phyloP scores from a whole-genome alignment of 2,329 filamentous ascomycete genomes.

The Fusarium tanahbumbuense region DNA sequence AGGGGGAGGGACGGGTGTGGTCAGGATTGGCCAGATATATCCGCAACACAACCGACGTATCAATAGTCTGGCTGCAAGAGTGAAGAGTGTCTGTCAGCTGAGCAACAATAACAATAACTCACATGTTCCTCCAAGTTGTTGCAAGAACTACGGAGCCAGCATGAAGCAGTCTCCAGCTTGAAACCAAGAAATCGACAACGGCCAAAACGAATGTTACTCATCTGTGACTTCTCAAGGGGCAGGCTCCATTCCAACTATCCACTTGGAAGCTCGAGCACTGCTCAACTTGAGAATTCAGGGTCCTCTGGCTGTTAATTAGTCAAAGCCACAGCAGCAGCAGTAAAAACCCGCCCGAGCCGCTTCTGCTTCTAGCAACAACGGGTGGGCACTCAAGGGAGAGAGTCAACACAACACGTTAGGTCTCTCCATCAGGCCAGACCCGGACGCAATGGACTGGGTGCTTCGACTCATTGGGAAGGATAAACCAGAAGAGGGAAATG shows the following conservation, averaged over 20 bases:
- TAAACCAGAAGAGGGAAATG: not conserved
- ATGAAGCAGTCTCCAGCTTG: not conserved
- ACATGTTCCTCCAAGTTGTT: not conserved
- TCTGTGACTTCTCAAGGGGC: constrained; percentile 9
- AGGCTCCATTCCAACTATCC: constrained; percentile 6
- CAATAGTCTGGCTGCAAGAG: constrained; percentile 18
- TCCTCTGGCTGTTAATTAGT: not conserved
- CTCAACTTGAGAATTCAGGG: constrained; percentile 17
- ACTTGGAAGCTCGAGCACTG: constrained; percentile 1
- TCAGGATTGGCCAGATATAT: constrained; percentile 34
- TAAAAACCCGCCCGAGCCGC: constrained; percentile 32
- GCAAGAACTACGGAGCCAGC: not conserved
- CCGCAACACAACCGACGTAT: constrained; percentile 16
- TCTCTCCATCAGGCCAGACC: not conserved
- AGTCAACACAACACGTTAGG: not conserved
- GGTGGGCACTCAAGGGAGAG: constrained; percentile 11
- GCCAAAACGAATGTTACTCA: constrained; percentile 8
- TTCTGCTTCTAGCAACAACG: constrained; percentile 16
- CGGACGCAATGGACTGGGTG: constrained; percentile 2
- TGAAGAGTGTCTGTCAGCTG: constrained; percentile 11
- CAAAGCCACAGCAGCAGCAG: not conserved
- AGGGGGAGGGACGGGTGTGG: constrained; percentile 34
- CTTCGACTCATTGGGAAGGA: not conserved
- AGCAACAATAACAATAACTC: not conserved
- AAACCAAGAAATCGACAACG: not conserved